Conservation (phyloP, 2,329 filamentous ascomycete genomes). For the Curvularia spicifera region DNA sequence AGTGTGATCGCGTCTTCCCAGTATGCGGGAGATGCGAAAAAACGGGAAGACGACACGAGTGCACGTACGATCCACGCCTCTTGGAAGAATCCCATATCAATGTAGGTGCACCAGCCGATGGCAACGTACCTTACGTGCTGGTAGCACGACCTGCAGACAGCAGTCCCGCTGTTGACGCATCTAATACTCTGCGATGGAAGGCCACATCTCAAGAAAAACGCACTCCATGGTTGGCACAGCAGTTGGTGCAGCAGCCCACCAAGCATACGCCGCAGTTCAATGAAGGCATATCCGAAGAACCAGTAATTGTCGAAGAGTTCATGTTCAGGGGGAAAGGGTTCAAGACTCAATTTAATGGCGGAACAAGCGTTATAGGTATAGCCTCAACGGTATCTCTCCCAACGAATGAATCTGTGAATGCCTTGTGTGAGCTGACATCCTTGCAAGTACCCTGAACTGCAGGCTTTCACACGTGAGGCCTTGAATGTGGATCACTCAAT, state of each 20-base stretch:
- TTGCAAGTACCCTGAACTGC: conserved; percentile 45
- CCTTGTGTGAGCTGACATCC: conserved; percentile 14
- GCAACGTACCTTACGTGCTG: conserved; percentile 9
- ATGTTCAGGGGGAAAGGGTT: conserved; percentile 54
- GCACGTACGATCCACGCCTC: conserved; percentile 50
- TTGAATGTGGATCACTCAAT: conserved; percentile 40
- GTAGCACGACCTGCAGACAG: conserved; percentile 13
- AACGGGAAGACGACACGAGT: conserved; percentile 52
- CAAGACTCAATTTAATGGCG: conserved; percentile 55
- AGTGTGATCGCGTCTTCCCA: conserved; percentile 55
- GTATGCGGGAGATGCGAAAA: conserved; percentile 54
- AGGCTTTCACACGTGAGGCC: conserved; percentile 43
- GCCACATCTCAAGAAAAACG: conserved; percentile 41
- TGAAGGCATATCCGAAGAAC: conserved; percentile 23
- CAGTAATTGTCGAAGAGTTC: conserved; percentile 44
- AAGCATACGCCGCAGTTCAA: conserved; percentile 26
- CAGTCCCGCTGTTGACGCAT: conserved; percentile 6
- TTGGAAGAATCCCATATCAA: conserved; percentile 40
- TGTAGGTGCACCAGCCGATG: conserved; percentile 33
- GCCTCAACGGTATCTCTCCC: conserved; percentile 41
- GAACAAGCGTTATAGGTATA: conserved; percentile 49
- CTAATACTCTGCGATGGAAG: conserved; percentile 38
- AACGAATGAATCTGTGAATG: not conserved
- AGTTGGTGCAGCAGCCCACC: conserved; percentile 31
- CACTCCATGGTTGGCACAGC: conserved; percentile 41